These are phyloP conservation scores for Pulveroboletus sp. DNA, from an alignment of 768 basidiomycete genomes.

Conservation along the genomic window DNA sequence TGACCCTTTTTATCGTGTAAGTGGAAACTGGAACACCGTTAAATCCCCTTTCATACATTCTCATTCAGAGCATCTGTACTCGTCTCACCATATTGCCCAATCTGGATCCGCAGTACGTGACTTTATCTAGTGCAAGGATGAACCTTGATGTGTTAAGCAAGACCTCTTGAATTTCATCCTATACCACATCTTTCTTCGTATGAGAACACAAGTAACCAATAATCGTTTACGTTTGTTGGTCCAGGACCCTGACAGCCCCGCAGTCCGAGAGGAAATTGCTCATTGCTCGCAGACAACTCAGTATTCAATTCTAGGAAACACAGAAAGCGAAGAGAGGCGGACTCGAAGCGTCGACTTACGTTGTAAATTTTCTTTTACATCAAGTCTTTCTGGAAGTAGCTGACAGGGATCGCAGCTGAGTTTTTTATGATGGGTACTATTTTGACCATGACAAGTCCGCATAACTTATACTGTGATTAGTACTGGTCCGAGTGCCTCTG, in stretches of 20 bases:
- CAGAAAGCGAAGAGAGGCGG: conserved; percentile 43
- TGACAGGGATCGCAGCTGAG: too few relatives aligned
- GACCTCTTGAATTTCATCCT: conserved; percentile 66
- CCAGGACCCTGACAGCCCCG: conserved; percentile 1
- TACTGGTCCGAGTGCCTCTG: too few relatives aligned
- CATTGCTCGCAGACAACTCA: conserved; percentile 68
- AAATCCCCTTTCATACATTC: conserved; percentile 14
- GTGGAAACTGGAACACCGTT: conserved; percentile 21
- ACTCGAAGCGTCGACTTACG: too few relatives aligned
- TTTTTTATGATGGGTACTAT: too few relatives aligned
- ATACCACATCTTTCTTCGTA: conserved; percentile 75
- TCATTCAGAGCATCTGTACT: conserved; percentile 30
- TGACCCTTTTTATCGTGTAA: conserved; percentile 50
- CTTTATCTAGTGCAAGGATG: background rate
- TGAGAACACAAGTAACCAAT: conserved; percentile 46
- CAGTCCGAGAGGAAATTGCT: conserved; percentile 58
- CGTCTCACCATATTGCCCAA: conserved; percentile 38
- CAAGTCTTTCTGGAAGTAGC: too few relatives aligned
- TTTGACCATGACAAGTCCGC: too few relatives aligned
- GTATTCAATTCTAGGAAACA: conserved; percentile 65
- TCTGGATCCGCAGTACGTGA: conserved; percentile 36
- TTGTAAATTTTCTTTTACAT: too few relatives aligned
- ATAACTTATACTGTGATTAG: too few relatives aligned
- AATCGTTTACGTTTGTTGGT: background rate
- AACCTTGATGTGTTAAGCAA: conserved; percentile 22